Evolutionary conservation across 768 basidiomycete species (phyloP), one percentile per base, ranked within the genome.

Genomic region (Leccinum olivaceopallidum): DNA sequence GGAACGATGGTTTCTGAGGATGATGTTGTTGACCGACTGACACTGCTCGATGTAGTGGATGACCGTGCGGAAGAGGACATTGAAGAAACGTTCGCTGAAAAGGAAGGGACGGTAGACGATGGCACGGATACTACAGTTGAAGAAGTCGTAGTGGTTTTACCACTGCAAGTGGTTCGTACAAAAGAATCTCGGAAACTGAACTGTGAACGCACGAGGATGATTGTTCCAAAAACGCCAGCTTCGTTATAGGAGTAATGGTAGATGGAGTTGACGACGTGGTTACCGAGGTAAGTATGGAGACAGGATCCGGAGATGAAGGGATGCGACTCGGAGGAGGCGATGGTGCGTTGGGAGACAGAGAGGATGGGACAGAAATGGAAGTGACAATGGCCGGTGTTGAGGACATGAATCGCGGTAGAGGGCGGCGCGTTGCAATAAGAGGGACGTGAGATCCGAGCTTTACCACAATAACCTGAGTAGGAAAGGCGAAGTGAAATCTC

Each of bases 281-380:
- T 32, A 71, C 69, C 54, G 73, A 60, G 20, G 71, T 60, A 44
- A 68, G 63, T 39, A 66, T 61, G 18, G 73, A 66, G 26, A 69
- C 58, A 20, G 63, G 59, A 22, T 66, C 24, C 26, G 65, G 48
- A 49, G 60, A 58, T 32, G 65, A 60, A 24, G 63, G 37, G 24
- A 14, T 52, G 54, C 49, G 49, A 32, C 52, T 53, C 37, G 61
- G 53, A 49, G 53, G 42, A 6, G 65, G 28, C 10, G 51, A 65
- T 26, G 65, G 53, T 22, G 26, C 57, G 60, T 56, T 53, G 56
- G 58, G 56, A 36, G 69, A 59, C 39, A 61, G 14, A 55, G 63
- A 49, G 30, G 53, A 36, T 30, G 44, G 18, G 20, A 61, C 48
- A 57, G 63, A 49, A 56, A 51, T 36, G 26, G 55, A 57, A 56